Percentiles rank a stretch among this genome's conserved stretches.
Evolutionary conservation across 208 protist genomes (phyloP).

Genomic region (Porcisia hertigi): DNA sequence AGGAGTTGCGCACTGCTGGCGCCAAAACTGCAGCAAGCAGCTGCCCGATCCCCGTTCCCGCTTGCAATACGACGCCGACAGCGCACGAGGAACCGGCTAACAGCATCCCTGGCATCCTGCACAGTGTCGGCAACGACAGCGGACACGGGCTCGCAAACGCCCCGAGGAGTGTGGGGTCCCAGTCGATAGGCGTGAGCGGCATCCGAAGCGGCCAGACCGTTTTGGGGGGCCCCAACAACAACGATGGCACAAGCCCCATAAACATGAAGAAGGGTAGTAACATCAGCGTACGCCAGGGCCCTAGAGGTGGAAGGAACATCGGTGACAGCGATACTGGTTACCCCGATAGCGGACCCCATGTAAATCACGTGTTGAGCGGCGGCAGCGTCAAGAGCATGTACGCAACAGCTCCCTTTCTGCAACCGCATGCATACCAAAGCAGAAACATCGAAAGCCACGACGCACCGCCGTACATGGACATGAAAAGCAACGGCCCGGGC

Average conservation of each 20-base stretch:
- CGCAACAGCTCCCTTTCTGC: constrained; percentile 3
- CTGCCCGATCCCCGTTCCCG: background rate
- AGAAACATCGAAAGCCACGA: background rate
- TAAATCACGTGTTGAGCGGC: background rate
- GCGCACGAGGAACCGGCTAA: background rate
- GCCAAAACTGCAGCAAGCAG: background rate
- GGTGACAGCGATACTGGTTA: background rate
- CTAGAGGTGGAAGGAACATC: background rate
- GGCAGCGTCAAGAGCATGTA: background rate
- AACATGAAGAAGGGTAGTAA: background rate
- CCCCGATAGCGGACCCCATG: background rate
- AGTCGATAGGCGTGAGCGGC: background rate
- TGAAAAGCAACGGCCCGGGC: too few species aligned
- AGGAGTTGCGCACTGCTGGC: background rate
- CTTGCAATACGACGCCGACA: background rate
- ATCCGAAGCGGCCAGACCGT: background rate
- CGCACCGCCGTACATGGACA: background rate
- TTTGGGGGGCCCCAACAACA: background rate
- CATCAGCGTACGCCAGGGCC: background rate
- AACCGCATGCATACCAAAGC: background rate
- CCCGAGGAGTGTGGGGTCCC: background rate
- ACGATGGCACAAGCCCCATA: background rate
- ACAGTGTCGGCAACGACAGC: constrained; percentile 1
- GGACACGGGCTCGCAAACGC: background rate
- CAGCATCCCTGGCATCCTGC: constrained; percentile 10